Evolutionary conservation across 2,329 filamentous ascomycete species (phyloP).

Genomic region (Dryadomyces quercus-mongolicae): DNA sequence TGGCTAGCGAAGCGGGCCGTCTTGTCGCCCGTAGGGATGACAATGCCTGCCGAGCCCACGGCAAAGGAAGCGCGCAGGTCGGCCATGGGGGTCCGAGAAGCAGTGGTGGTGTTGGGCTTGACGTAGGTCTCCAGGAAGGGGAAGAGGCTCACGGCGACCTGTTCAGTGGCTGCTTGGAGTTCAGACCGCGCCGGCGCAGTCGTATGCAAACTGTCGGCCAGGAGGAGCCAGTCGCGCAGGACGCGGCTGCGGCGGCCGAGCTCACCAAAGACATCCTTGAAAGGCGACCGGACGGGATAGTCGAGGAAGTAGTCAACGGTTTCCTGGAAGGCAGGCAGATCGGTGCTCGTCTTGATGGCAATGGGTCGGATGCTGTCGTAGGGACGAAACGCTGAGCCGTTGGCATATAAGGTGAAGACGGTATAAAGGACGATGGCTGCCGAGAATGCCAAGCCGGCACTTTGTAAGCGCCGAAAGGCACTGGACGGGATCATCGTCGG

Average conservation of each 20-base stretch:
- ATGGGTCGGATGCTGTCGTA: neutral
- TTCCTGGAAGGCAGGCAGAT: neutral
- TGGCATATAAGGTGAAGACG: neutral
- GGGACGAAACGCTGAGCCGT: neutral
- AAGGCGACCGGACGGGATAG: neutral
- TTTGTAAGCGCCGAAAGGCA: neutral
- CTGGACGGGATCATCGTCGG: neutral
- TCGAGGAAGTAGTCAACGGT: slow-evolving; percentile 1
- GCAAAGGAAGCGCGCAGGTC: neutral
- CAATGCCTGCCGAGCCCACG: neutral
- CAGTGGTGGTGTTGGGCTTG: neutral
- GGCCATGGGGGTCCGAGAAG: neutral
- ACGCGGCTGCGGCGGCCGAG: slow-evolving; percentile 1
- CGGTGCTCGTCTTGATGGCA: neutral
- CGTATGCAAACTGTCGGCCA: neutral
- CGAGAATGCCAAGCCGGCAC: neutral
- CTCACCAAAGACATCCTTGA: slow-evolving; percentile 1
- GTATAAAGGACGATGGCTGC: neutral
- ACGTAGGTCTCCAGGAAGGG: neutral
- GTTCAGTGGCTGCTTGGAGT: neutral
- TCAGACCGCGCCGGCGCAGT: neutral
- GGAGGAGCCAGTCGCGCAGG: neutral
- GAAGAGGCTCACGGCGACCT: neutral
- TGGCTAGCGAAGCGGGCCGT: slow-evolving; percentile 1
- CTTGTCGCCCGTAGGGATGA: slow-evolving; percentile 2